These are phyloP conservation scores for Vickermania spadyakhi DNA, from an alignment of 208 protist species.

Conservation along the genomic window DNA sequence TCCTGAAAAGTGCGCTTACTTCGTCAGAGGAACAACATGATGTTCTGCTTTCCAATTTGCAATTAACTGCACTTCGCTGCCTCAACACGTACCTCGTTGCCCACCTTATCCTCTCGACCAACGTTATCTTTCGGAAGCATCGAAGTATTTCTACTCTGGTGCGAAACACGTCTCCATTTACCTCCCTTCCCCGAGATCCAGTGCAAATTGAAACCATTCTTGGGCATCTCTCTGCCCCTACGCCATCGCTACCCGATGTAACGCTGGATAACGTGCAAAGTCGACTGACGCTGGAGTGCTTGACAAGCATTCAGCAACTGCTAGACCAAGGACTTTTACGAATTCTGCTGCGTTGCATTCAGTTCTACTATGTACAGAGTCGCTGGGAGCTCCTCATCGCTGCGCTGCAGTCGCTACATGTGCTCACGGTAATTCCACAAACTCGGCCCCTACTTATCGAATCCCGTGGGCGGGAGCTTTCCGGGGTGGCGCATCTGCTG, in stretches of 20 bases:
- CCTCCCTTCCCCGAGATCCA: conserved; percentile 57
- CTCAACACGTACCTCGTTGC: conserved; percentile 73
- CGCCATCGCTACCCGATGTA: conserved; percentile 43
- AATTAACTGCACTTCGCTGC: conserved; percentile 50
- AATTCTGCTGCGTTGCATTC: conserved; percentile 42
- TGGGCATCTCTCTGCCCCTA: conserved; percentile 40
- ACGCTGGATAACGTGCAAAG: conserved; percentile 72
- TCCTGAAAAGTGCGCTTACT: conserved; percentile 38
- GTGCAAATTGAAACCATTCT: conserved; percentile 64
- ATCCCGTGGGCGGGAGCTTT: conserved; percentile 40
- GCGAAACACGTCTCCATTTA: conserved; percentile 53
- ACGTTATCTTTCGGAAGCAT: conserved; percentile 78
- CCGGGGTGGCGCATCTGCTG: conserved; percentile 69
- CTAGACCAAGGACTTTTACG: conserved; percentile 29
- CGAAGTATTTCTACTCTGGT: conserved; percentile 50
- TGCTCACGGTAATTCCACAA: conserved; percentile 65
- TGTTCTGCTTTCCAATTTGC: conserved; percentile 38
- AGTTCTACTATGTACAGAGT: conserved; percentile 77
- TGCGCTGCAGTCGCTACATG: conserved; percentile 58
- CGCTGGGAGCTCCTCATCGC: conserved; percentile 68
- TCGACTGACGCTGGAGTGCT: conserved; percentile 50
- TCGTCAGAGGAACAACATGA: conserved; percentile 68
- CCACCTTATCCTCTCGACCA: conserved; percentile 74
- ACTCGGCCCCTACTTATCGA: conserved; percentile 60
- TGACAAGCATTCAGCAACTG: conserved; percentile 39